Evolutionary conservation across 2,329 filamentous ascomycete species (phyloP), one percentile per base, ranked within the genome.

Genomic region (Rhinocladiella similis): DNA sequence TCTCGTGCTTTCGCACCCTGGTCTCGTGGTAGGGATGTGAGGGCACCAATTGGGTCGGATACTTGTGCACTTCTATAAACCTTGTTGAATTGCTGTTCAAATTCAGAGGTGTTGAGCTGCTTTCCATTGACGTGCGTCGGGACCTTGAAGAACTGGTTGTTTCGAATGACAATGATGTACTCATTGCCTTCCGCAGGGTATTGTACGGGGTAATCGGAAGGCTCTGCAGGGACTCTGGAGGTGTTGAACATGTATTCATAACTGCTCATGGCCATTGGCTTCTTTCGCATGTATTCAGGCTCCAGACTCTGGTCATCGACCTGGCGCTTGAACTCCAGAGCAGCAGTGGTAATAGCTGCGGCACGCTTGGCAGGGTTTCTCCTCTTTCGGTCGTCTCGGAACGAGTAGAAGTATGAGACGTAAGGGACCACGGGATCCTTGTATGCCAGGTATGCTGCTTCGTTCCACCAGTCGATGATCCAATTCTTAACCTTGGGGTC

Each of bases 241-340:
- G 84, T 86, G 76, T 99, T 97, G 83, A 99, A 99, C 94, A 99
- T 99, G 84, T 87, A 97, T 78, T 96, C 81, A 80, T 97, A 97
- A 71, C 90, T 94, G 80, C 91, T 91, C 94, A 99, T 99, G 75
- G 92, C 94, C 70, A 97, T 93, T 58, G 94, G 94, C 57, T 95
- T 83, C 77, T 91, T 92, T 80, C 95, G 95, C 91, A 99, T 96
- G 78, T 97, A 97, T 76, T 99, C 94, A 20, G 94, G 94, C 79
- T 99, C 94, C 50, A 99, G 80, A 6, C 85, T 86, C 64, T 87
- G 86, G 42, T 74, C 73, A 70, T 97, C 93, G 18, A 97, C 93
- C 77, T 91, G 85, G 74, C 87, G 89, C 83, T 97, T 96, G 82
- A 99, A 99, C 71, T 95, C 91, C 38, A 99, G 83, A 1, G 85